Percentiles rank a stretch among this genome's conserved stretches.
These are phyloP conservation scores for Styphnolobium japonicum DNA, from an alignment of 306 rosid genomes.

Conservation along the genomic window DNA sequence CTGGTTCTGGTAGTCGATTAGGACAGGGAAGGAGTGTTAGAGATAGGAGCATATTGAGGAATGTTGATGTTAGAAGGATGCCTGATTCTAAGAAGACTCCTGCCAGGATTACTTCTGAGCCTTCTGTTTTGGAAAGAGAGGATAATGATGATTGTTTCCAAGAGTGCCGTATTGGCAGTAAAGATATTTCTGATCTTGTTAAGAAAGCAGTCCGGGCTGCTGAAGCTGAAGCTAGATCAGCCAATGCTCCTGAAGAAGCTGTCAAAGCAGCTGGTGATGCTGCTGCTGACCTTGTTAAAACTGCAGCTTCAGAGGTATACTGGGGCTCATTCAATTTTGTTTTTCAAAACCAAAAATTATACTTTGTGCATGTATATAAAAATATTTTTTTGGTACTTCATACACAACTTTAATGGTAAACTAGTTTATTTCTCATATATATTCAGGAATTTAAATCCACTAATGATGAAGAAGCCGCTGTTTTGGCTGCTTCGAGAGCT, in stretches of 20 bases:
- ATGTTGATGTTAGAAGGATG: constrained; percentile 53
- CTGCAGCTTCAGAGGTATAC: constrained; percentile 88
- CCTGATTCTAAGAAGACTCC: constrained; percentile 53
- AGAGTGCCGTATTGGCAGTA: constrained; percentile 76
- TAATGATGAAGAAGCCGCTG: constrained; percentile 74
- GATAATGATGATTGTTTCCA: constrained; percentile 82
- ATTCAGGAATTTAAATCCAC: constrained; percentile 69
- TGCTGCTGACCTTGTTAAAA: constrained; percentile 94
- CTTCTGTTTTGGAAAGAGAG: constrained; percentile 59
- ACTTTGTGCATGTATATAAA: neutral
- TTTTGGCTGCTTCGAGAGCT: constrained; percentile 87
- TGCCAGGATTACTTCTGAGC: constrained; percentile 44
- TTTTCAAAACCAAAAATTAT: neutral
- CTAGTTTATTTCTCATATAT: constrained; percentile 17
- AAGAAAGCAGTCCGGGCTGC: constrained; percentile 88
- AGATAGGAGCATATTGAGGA: constrained; percentile 60
- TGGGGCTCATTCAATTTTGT: neutral
- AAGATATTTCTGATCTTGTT: constrained; percentile 71
- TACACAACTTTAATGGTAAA: neutral
- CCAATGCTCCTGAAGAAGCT: constrained; percentile 92
- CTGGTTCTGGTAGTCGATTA: constrained; percentile 68
- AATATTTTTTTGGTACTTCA: neutral
- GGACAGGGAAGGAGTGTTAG: constrained; percentile 60
- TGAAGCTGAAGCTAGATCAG: constrained; percentile 93
- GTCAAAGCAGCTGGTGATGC: constrained; percentile 94